Evolutionary conservation across 2,329 filamentous ascomycete genomes (phyloP).

Genomic region (Pyrenochaeta sp.): DNA sequence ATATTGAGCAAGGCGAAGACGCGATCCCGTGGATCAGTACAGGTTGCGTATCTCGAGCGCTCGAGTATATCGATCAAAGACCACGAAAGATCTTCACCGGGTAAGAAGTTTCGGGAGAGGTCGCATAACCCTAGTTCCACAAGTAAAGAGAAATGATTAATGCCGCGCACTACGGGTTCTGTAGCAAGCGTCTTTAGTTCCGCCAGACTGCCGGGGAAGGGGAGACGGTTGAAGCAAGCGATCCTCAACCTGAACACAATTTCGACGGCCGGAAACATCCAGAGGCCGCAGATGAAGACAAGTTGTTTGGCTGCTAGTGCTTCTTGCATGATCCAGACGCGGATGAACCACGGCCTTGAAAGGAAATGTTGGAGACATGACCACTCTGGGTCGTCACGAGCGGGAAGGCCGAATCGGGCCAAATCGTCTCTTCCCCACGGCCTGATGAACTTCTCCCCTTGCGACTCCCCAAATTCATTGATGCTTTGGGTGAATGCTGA

Average conservation of each 20-base stretch:
- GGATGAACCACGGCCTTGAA: background rate
- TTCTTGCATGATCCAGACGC: background rate
- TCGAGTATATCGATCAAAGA: background rate
- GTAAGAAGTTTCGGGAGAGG: background rate
- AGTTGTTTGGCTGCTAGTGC: background rate
- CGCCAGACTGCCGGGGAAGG: too few relatives aligned
- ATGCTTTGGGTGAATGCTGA: too few relatives aligned
- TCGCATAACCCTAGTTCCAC: too few relatives aligned
- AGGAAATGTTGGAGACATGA: background rate
- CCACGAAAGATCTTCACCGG: background rate
- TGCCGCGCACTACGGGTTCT: background rate
- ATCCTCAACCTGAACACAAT: too few relatives aligned
- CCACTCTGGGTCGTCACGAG: background rate
- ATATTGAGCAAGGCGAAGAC: background rate
- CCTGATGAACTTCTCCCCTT: background rate
- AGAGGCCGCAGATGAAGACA: background rate
- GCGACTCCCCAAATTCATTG: background rate
- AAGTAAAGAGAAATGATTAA: too few relatives aligned
- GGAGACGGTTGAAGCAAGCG: too few relatives aligned
- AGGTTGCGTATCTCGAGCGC: background rate
- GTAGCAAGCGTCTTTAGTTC: background rate
- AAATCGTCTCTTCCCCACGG: background rate
- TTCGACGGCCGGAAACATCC: too few relatives aligned
- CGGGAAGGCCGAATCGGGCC: background rate
- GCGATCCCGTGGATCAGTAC: background rate